Evolutionary conservation across 2,329 filamentous ascomycete genomes (phyloP), one percentile per base, ranked within the genome.

Genomic region (Podosphaera xanthii): DNA sequence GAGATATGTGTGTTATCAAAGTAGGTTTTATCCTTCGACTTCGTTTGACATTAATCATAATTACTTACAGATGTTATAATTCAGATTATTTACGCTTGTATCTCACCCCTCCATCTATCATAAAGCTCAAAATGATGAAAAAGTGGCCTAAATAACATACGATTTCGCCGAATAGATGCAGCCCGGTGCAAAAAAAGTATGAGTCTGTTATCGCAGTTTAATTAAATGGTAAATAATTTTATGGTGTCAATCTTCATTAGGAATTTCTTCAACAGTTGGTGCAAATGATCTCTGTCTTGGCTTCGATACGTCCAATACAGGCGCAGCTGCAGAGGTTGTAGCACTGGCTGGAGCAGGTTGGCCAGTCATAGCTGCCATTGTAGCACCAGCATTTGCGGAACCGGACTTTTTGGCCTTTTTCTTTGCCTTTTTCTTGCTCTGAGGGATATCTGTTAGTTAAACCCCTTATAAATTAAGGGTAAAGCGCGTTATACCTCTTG

Each of bases 401-500:
- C 68, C 68, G 10, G 64, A 60, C 44, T 64, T 60, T 58, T 65
- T 69, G 3, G 65, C 62, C 64, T 69, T 70, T 65, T 71, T 71
- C 63, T 68, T 69, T 42, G 65, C 63, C 62, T 71, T 71, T 62
- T 69, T 68, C 64, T 70, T 66, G 31, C 5, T 31, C 22, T 30
- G n/a, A 35, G 30, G 36, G 22, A 2, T 14, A 14, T 31, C 30
- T 33, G 12, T 48, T 34, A 31, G 1, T 40, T 14, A n/a, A 7
- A n/a, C 12, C 4, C 30, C 2, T 40, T 38, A 10, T 52, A 31
- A 31, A 46, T 46, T 9, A 42, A 10, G 6, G 31, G 14, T 71
- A 22, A 22, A 22, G 22, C 22, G 22, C 22, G 22, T 22, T 22
- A 22, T 69, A 94, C 88, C 80, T 95, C 90, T 71, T 98, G 92